These are phyloP conservation scores for Malassezia dermatis DNA, from an alignment of 1,284 basidiomycete genomes.

Conservation along the genomic window DNA sequence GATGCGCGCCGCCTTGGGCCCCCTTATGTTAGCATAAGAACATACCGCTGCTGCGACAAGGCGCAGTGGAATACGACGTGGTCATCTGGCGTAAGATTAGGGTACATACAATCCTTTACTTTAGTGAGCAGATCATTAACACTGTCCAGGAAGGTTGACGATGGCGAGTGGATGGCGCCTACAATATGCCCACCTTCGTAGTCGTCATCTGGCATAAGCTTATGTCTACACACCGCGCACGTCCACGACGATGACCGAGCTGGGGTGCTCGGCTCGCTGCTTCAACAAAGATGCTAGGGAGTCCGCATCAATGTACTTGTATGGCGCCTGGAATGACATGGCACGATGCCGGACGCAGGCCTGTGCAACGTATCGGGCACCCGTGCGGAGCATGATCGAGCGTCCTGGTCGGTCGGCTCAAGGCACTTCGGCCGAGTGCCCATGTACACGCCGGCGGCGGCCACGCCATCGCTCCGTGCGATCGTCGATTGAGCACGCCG, in stretches of 20 bases:
- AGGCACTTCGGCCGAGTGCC: background rate
- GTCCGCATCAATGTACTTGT: slow-evolving; percentile 33
- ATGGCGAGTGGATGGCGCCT: slow-evolving; percentile 36
- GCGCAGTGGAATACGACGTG: slow-evolving; percentile 49
- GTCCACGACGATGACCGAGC: slow-evolving; percentile 34
- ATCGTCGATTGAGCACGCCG: background rate
- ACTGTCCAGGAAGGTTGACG: slow-evolving; percentile 22
- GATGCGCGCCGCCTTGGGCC: slow-evolving; percentile 47
- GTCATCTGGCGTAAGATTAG: slow-evolving; percentile 12
- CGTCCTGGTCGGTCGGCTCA: background rate
- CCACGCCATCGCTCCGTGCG: background rate
- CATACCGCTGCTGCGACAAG: slow-evolving; percentile 40
- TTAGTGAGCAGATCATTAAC: slow-evolving; percentile 34
- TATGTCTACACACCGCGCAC: slow-evolving; percentile 28
- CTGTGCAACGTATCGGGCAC: background rate
- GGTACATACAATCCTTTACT: slow-evolving; percentile 25
- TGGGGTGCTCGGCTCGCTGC: slow-evolving; percentile 13
- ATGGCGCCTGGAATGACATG: slow-evolving; percentile 32
- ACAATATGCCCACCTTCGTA: slow-evolving; percentile 48
- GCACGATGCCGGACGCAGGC: background rate
- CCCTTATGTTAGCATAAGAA: slow-evolving; percentile 17
- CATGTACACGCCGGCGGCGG: background rate
- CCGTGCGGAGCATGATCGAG: background rate
- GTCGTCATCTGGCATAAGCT: slow-evolving; percentile 37
- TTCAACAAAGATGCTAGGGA: slow-evolving; percentile 25